Conservation (phyloP, 371 early-diverging fungal genomes). For the Lichtheimia ramosa region DNA sequence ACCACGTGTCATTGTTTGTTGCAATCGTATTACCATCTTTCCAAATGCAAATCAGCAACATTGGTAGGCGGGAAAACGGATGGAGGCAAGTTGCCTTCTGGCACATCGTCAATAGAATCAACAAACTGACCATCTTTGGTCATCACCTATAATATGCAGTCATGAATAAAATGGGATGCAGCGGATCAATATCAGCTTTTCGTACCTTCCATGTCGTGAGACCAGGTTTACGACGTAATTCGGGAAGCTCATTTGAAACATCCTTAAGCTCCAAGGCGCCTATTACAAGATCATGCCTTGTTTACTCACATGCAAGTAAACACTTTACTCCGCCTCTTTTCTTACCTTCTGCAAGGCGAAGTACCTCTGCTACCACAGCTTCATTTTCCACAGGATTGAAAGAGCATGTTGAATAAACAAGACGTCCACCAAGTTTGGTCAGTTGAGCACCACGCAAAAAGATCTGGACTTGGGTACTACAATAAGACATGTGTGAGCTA, state of each 20-base stretch:
- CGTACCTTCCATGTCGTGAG: constrained; percentile 84
- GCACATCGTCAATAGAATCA: constrained; percentile 57
- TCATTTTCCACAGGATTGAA: constrained; percentile 98
- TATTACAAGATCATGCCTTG: constrained; percentile 4
- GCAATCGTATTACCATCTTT: constrained; percentile 66
- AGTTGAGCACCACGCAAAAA: constrained; percentile 88
- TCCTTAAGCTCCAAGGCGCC: constrained; percentile 82
- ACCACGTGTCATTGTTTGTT: background rate
- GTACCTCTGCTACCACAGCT: constrained; percentile 89
- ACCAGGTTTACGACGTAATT: constrained; percentile 80
- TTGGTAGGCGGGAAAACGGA: constrained; percentile 82
- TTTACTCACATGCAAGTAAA: too few species aligned
- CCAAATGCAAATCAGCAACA: constrained; percentile 66
- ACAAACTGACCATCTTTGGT: constrained; percentile 59
- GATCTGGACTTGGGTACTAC: constrained; percentile 83
- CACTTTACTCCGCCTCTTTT: background rate
- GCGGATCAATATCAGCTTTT: background rate
- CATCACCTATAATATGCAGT: constrained; percentile 37
- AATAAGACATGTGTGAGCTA: too few species aligned
- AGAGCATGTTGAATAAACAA: constrained; percentile 99
- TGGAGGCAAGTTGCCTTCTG: constrained; percentile 45
- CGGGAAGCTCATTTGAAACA: constrained; percentile 74
- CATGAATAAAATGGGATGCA: constrained; percentile 12
- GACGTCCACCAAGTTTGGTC: constrained; percentile 88
- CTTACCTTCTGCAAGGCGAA: constrained; percentile 62